A percentile compares a stretch with the other conserved stretches of the same genome.
Conservation (phyloP, 192 early-diverging fungal genomes). For the Mortierella alpina region DNA sequence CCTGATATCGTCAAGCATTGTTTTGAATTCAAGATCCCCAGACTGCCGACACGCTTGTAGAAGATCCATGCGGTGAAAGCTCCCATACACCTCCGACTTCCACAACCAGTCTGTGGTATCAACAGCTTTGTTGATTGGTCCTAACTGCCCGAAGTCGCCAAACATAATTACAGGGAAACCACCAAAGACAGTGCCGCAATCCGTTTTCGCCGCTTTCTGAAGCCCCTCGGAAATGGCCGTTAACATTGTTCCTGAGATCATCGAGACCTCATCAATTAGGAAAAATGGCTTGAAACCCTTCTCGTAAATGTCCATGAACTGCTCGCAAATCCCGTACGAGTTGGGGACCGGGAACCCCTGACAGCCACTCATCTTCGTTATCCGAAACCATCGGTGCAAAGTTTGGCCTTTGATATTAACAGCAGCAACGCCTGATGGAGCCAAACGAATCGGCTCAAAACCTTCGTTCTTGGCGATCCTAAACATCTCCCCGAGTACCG, state of each 20-base stretch:
- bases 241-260: conserved; percentile 17
- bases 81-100: conserved; percentile 11
- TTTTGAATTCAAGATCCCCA: conserved; percentile 5
- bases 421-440: conserved; percentile 24
- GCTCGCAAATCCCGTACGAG: conserved; percentile 2
- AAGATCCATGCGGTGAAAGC: conserved; percentile 11
- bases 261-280: conserved; percentile 17
- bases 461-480: not conserved
- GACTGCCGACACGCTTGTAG: conserved; percentile 19
- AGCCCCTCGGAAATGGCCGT: not conserved
- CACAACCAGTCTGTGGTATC: conserved; percentile 19
- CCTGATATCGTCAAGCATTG: conserved; percentile 10
- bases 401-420: conserved; percentile 23
- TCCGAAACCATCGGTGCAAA: conserved; percentile 20
- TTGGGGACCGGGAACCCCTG: conserved; percentile 10
- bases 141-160: conserved; percentile 24
- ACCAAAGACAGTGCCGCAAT: conserved; percentile 3
- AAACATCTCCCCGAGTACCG: not conserved
- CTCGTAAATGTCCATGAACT: conserved; percentile 16
- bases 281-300: conserved; percentile 4
- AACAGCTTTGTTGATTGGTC: conserved; percentile 16
- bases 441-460: conserved; percentile 7
- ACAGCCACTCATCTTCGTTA: conserved; percentile 9
- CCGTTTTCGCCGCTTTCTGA: conserved; percentile 11
- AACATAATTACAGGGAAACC: conserved; percentile 13